Evolutionary conservation across 2,329 filamentous ascomycete genomes (phyloP).

Genomic region (Cercospora janseana): DNA sequence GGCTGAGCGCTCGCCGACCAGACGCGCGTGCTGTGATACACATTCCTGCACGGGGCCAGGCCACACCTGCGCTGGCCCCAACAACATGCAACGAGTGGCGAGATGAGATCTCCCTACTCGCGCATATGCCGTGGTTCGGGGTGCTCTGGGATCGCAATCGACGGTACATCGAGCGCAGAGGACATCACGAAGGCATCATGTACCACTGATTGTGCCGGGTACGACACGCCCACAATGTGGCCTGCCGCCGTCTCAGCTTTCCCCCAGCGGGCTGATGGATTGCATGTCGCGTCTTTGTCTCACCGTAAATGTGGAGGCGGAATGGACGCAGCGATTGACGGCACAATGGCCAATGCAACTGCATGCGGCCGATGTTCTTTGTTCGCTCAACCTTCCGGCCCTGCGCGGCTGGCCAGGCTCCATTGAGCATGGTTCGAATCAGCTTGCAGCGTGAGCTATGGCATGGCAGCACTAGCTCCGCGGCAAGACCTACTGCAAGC

Average conservation of each 20-base stretch:
- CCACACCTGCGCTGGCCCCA: slow-evolving; percentile 3
- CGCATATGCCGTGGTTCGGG: neutral
- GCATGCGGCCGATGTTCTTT: slow-evolving; percentile 22
- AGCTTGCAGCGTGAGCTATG: slow-evolving; percentile 11
- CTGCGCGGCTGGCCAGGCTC: slow-evolving; percentile 13
- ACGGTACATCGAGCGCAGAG: too few species aligned
- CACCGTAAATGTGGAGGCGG: neutral
- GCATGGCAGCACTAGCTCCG: slow-evolving; percentile 14
- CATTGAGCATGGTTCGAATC: slow-evolving; percentile 17
- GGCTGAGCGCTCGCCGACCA: neutral
- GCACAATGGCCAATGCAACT: slow-evolving; percentile 12
- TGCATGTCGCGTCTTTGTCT: neutral
- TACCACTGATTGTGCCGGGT: too few species aligned
- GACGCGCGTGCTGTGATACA: too few species aligned
- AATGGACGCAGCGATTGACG: neutral
- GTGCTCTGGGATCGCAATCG: neutral
- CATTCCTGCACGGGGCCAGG: neutral
- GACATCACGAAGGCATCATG: too few species aligned
- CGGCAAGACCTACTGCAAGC: slow-evolving; percentile 7
- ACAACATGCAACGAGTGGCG: neutral
- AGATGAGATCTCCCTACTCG: neutral
- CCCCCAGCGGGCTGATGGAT: too few species aligned
- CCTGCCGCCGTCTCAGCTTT: too few species aligned
- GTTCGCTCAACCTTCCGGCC: slow-evolving; percentile 20
- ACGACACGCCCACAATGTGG: too few species aligned